These are phyloP conservation scores for Neckera pumila DNA, from an alignment of 225 moss, liverwort and hornwort genomes.

Conservation along the genomic window DNA sequence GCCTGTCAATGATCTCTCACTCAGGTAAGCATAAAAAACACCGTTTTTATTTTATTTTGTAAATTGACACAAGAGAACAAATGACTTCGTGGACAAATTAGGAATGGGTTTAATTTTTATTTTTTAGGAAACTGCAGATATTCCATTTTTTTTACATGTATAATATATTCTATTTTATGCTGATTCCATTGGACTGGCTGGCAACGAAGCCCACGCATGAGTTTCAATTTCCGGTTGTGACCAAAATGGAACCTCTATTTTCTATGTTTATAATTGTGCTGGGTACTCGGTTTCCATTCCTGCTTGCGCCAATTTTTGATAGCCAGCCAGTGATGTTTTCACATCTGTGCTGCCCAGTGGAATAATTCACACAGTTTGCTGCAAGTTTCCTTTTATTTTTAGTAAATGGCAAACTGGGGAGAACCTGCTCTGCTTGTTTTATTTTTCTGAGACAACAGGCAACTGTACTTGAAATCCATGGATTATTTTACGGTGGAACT, in stretches of 20 bases:
- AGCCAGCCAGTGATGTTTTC: background rate
- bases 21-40: background rate
- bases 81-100: background rate
- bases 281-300: background rate
- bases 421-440: background rate
- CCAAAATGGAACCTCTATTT: background rate
- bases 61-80: background rate
- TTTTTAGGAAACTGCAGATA: background rate
- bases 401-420: background rate
- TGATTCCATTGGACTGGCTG: background rate
- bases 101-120: no score
- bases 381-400: background rate
- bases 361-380: background rate
- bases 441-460: background rate
- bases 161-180: background rate
- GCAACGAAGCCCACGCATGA: background rate
- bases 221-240: background rate
- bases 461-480: background rate
- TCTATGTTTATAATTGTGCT: background rate
- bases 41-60: background rate
- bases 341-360: background rate
- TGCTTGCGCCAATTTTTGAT: background rate
- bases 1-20: background rate
- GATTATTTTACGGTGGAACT: background rate
- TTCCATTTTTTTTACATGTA: background rate